Conservation (phyloP, 1,284 basidiomycete species). For the Papiliotrema flavescens region DNA sequence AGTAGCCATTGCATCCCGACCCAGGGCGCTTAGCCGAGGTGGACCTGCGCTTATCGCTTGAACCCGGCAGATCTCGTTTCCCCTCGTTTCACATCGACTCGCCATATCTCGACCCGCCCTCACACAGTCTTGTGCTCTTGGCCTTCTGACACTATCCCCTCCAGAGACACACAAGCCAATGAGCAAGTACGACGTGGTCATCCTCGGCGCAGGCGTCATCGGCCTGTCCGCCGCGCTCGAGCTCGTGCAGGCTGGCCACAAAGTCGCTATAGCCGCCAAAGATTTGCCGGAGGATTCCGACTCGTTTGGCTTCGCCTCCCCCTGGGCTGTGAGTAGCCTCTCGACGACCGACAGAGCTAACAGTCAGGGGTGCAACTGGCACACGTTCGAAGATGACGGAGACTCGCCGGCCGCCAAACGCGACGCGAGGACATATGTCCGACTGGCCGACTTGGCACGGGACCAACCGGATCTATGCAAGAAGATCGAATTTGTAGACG, state of each 20-base stretch:
- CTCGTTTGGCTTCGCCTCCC: constrained; percentile 62
- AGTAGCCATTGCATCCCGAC: too few species aligned
- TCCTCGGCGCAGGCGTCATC: constrained; percentile 49
- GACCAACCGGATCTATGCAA: constrained; percentile 48
- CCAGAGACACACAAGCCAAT: too few species aligned
- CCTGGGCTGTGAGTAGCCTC: constrained; percentile 57
- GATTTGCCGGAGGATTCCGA: constrained; percentile 62
- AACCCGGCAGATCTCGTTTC: too few species aligned
- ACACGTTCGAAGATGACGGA: constrained; percentile 52
- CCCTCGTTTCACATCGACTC: too few species aligned
- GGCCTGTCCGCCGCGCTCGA: constrained; percentile 52
- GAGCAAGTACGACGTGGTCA: constrained; percentile 22
- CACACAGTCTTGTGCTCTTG: too few species aligned
- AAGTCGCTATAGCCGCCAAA: constrained; percentile 60
- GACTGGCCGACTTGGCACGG: constrained; percentile 54
- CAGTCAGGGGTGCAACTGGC: constrained; percentile 65
- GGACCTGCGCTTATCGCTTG: too few species aligned
- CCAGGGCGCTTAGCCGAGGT: too few species aligned
- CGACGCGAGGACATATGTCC: constrained; percentile 47
- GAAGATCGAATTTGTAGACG: constrained; percentile 38
- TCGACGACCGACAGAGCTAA: not conserved
- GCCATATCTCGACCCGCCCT: too few species aligned
- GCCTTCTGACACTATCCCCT: too few species aligned
- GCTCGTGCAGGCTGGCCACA: constrained; percentile 51
- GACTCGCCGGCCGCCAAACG: constrained; percentile 48